Percentiles rank a stretch among this genome's conserved stretches.
These are phyloP conservation scores for Silene latifolia DNA, from an alignment of 148 eudicot genomes.

Conservation along the genomic window DNA sequence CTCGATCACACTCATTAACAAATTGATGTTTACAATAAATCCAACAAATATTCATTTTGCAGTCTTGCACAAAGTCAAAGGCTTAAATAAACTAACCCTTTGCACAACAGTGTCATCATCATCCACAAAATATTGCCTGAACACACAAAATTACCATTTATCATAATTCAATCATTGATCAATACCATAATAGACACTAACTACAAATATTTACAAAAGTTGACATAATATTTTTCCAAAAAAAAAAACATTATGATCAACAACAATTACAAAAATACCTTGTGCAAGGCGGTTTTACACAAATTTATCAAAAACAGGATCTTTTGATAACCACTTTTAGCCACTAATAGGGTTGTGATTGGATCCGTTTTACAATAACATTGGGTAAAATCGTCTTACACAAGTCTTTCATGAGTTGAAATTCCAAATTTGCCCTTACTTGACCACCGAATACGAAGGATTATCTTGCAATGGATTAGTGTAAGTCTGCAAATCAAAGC, in stretches of 20 bases:
- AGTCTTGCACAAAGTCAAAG: conserved; percentile 7
- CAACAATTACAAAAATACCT: conserved; percentile 6
- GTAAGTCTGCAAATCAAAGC: conserved; percentile 42
- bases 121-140: conserved; percentile 85
- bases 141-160: neutral
- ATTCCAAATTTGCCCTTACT: conserved; percentile 39
- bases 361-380: too few species aligned
- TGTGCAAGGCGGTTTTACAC: too few species aligned
- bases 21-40: neutral
- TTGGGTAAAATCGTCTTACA: too few species aligned
- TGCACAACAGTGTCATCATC: conserved; percentile 68
- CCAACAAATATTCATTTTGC: neutral
- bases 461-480: conserved; percentile 75
- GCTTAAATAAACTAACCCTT: conserved; percentile 45
- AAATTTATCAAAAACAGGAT: too few species aligned
- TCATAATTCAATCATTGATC: neutral
- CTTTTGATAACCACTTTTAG: too few species aligned
- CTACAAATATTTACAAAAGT: neutral
- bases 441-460: conserved; percentile 70
- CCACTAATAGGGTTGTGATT: too few species aligned
- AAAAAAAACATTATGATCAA: neutral
- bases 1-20: too few species aligned
- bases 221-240: neutral
- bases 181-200: conserved; percentile 4
- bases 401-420: conserved; percentile 11